phyloP scores from a whole-genome alignment of 1,139 yeast genomes.

The Magnusiomyces ingens region DNA sequence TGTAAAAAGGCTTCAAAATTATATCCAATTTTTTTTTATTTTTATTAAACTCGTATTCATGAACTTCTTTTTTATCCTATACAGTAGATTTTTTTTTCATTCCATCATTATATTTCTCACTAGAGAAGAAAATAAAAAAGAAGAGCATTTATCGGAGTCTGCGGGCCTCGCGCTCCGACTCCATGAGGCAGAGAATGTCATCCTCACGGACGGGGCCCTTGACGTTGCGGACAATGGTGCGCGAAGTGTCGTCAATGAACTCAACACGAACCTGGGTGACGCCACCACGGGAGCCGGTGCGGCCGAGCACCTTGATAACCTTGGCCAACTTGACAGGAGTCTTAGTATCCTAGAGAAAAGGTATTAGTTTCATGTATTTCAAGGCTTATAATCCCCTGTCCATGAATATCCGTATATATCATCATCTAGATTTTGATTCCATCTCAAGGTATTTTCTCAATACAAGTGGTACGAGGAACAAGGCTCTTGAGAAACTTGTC shows the following conservation, averaged over 20 bases:
- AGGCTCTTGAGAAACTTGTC: no score
- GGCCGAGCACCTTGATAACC: slow-evolving; percentile 98
- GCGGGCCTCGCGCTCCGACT: slow-evolving; percentile 99
- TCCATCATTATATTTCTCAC: neutral
- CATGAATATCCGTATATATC: no score
- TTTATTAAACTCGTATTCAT: neutral
- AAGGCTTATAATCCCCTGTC: no score
- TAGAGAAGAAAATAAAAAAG: neutral
- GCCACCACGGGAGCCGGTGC: slow-evolving; percentile 99
- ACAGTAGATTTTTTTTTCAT: neutral
- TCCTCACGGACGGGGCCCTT: slow-evolving; percentile 99
- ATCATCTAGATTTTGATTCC: no score
- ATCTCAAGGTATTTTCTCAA: no score
- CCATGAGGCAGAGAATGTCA: slow-evolving; percentile 98
- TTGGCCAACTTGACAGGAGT: slow-evolving; percentile 96
- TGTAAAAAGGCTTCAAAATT: neutral
- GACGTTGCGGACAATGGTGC: slow-evolving; percentile 99
- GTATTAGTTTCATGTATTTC: no score
- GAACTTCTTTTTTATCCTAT: neutral
- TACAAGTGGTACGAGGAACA: no score
- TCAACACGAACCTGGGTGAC: slow-evolving; percentile 99
- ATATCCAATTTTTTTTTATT: neutral
- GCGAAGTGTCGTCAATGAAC: slow-evolving; percentile 95
- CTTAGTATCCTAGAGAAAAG: slow-evolving; percentile 35
- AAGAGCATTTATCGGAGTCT: slow-evolving; percentile 36